Evolutionary conservation across 2,329 filamentous ascomycete species (phyloP).

Genomic region (Calonectria hongkongensis): DNA sequence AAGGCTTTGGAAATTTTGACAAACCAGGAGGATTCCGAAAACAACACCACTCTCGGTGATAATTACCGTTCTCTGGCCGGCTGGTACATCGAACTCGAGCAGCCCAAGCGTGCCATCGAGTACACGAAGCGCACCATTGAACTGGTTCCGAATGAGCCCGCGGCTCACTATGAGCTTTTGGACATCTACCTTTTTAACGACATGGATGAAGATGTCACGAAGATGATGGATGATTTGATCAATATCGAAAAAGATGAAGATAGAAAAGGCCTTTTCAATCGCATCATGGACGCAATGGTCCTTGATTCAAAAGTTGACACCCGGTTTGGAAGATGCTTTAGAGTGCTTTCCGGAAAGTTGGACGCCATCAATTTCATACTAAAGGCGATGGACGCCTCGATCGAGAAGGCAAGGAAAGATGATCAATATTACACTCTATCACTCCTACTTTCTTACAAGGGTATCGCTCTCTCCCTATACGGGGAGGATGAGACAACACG

Average conservation of each 20-base stretch:
- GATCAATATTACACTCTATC: not conserved
- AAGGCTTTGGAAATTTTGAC: not conserved
- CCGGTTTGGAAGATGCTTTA: slow-evolving; percentile 1
- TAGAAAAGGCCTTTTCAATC: not conserved
- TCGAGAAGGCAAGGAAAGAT: not conserved
- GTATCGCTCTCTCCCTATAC: not conserved
- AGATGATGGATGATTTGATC: not conserved
- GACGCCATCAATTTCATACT: not conserved
- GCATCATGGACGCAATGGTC: not conserved
- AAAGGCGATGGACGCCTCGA: not conserved
- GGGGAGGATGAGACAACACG: not conserved
- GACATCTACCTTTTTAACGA: slow-evolving; percentile 6
- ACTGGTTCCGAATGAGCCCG: not conserved
- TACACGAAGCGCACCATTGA: slow-evolving; percentile 15
- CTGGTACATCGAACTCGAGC: not conserved
- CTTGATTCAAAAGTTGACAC: not conserved
- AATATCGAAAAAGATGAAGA: slow-evolving; percentile 1
- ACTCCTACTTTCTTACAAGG: not conserved
- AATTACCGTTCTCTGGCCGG: slow-evolving; percentile 1
- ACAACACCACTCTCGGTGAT: not conserved
- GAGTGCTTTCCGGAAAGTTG: not conserved
- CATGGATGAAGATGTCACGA: not conserved
- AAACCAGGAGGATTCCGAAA: not conserved
- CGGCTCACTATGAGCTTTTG: not conserved
- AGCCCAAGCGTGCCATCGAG: slow-evolving; percentile 1